phyloP scores from a whole-genome alignment of 768 basidiomycete genomes.

The Imleria badia region DNA sequence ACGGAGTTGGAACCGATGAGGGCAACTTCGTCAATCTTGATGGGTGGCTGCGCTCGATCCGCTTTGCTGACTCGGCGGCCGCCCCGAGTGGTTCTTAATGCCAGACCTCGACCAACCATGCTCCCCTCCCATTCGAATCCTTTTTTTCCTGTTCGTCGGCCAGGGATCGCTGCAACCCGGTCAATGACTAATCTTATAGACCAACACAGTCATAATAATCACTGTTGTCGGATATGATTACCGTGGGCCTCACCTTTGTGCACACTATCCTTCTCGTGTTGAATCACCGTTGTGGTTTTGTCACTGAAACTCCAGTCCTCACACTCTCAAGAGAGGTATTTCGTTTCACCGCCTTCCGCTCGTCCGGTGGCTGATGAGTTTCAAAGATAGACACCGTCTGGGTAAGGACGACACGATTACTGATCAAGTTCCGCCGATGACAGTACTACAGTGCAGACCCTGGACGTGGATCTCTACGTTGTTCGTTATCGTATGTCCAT shows the following conservation, averaged over 20 bases:
- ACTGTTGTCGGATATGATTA: constrained; percentile 9
- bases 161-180: neutral
- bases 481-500: constrained; percentile 14
- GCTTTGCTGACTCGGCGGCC: too few relatives aligned
- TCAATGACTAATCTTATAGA: too few relatives aligned
- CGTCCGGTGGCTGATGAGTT: neutral
- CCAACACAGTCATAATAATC: constrained; percentile 2
- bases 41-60: too few relatives aligned
- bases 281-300: neutral
- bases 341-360: neutral
- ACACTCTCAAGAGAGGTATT: constrained; percentile 14
- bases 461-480: constrained; percentile 18
- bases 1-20: too few relatives aligned
- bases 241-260: neutral
- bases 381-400: constrained; percentile 14
- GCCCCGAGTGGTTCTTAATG: too few relatives aligned
- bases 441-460: neutral
- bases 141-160: neutral
- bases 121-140: too few relatives aligned
- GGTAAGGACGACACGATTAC: neutral
- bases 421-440: neutral
- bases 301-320: constrained; percentile 4
- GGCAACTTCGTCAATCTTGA: too few relatives aligned
- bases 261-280: neutral
- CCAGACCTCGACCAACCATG: too few relatives aligned